Conservation (phyloP, 2,329 filamentous ascomycete species). For the Ambrosiella cleistominuta region DNA sequence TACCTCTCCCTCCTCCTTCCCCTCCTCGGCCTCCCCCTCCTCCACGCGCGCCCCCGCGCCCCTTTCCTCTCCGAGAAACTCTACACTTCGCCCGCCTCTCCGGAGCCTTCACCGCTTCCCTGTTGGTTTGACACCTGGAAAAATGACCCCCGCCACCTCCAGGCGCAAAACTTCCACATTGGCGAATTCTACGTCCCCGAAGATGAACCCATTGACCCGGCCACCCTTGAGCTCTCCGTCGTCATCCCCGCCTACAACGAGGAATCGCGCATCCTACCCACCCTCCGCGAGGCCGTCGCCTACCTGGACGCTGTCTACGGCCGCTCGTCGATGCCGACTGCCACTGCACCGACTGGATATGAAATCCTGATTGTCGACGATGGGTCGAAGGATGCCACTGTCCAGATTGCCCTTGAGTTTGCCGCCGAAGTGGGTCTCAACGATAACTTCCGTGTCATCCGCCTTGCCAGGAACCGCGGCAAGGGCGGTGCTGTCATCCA, state of each 20-base stretch:
- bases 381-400: conserved; percentile 68
- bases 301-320: conserved; percentile 70
- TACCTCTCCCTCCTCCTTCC: conserved; percentile 5
- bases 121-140: conserved; percentile 77
- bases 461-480: conserved; percentile 65
- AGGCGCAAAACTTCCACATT: conserved; percentile 17
- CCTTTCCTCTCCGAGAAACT: conserved; percentile 61
- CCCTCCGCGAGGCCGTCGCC: conserved; percentile 77
- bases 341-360: conserved; percentile 41
- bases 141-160: conserved; percentile 31
- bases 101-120: conserved; percentile 31
- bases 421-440: conserved; percentile 56
- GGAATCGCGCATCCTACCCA: conserved; percentile 61
- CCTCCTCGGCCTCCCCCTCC: conserved; percentile 42
- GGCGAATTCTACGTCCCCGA: conserved; percentile 28
- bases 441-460: conserved; percentile 65
- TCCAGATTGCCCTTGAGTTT: conserved; percentile 63
- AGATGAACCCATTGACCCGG: conserved; percentile 46
- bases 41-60: conserved; percentile 65
- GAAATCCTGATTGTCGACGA: conserved; percentile 89
- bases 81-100: conserved; percentile 32
- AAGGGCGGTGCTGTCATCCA: conserved; percentile 94
- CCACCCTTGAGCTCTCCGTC: conserved; percentile 53
- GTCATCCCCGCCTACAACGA: conserved; percentile 96
- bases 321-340: conserved; percentile 19